Percentiles rank a stretch among this genome's conserved stretches.
Conservation (phyloP, 208 protist genomes). For the Wallacemonas collosoma region DNA sequence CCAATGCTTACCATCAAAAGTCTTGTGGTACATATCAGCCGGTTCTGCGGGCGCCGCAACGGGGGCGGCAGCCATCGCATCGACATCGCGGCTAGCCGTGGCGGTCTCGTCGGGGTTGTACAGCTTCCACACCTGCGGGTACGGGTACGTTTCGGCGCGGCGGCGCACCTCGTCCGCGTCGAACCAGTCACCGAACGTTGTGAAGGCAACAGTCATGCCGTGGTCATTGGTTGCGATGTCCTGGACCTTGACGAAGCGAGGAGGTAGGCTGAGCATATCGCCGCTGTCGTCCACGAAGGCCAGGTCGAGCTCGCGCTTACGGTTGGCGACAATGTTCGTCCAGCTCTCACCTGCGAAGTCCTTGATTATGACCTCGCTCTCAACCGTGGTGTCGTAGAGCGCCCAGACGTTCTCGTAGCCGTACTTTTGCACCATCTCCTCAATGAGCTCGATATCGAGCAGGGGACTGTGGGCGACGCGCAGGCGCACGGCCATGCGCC, state of each 20-base stretch:
- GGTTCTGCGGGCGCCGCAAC: background rate
- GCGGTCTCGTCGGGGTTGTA: slow-evolving; percentile 15
- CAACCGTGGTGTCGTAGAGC: slow-evolving; percentile 18
- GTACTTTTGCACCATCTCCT: slow-evolving; percentile 29
- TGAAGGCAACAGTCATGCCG: slow-evolving; percentile 24
- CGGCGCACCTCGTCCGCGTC: slow-evolving; percentile 17
- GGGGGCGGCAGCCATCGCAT: background rate
- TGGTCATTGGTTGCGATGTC: slow-evolving; percentile 5
- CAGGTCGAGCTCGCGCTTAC: slow-evolving; percentile 8
- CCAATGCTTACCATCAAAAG: slow-evolving; percentile 27
- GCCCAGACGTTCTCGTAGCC: slow-evolving; percentile 27
- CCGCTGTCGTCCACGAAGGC: slow-evolving; percentile 33
- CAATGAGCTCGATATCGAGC: slow-evolving; percentile 23
- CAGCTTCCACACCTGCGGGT: slow-evolving; percentile 27
- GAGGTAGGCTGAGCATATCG: slow-evolving; percentile 17
- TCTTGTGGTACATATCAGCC: slow-evolving; percentile 17
- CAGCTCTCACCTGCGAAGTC: slow-evolving; percentile 32
- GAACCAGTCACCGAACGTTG: slow-evolving; percentile 17
- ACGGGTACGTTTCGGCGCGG: slow-evolving; percentile 24
- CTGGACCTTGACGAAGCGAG: slow-evolving; percentile 18
- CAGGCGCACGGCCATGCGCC: slow-evolving; percentile 21
- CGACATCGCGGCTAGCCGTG: slow-evolving; percentile 3
- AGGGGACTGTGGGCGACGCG: slow-evolving; percentile 24
- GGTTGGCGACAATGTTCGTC: slow-evolving; percentile 15
- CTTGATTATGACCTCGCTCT: slow-evolving; percentile 18